Conservation (phyloP, 495 filamentous ascomycete genomes). For the Xylaria palmicola region DNA sequence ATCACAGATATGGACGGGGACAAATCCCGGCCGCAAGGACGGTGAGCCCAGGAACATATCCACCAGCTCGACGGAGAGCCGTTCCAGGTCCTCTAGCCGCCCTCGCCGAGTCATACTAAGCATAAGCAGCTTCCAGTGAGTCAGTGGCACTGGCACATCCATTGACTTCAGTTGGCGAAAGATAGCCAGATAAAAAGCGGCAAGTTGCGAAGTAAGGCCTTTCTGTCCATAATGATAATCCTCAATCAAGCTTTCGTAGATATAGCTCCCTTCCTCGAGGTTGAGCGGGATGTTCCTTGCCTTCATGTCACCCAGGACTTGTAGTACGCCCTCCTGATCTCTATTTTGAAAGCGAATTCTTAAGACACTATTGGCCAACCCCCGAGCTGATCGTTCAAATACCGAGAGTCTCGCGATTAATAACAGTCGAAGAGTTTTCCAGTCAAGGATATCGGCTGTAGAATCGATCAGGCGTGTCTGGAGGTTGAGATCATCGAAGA, state of each 20-base stretch:
- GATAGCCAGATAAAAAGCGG: slow-evolving; percentile 25
- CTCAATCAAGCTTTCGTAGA: slow-evolving; percentile 23
- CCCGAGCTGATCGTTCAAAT: slow-evolving; percentile 18
- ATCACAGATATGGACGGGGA: slow-evolving; percentile 30
- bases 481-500: slow-evolving; percentile 60
- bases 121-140: slow-evolving; percentile 29
- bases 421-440: slow-evolving; percentile 30
- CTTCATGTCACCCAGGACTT: slow-evolving; percentile 34
- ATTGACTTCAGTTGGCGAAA: slow-evolving; percentile 27
- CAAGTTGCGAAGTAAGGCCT: slow-evolving; percentile 14
- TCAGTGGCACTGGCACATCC: slow-evolving; percentile 28
- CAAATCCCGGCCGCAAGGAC: slow-evolving; percentile 20
- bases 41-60: slow-evolving; percentile 20
- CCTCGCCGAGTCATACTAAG: slow-evolving; percentile 29
- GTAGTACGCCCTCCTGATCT: slow-evolving; percentile 20
- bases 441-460: slow-evolving; percentile 26
- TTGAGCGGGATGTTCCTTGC: slow-evolving; percentile 23
- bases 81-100: slow-evolving; percentile 30
- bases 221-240: slow-evolving; percentile 14
- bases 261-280: slow-evolving; percentile 14
- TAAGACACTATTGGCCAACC: slow-evolving; percentile 26
- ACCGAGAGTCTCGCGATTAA: slow-evolving; percentile 26
- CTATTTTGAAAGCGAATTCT: slow-evolving; percentile 17
- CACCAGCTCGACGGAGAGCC: slow-evolving; percentile 27
- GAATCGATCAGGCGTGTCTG: slow-evolving; percentile 47